Base-by-base conservation (phyloP, 495 filamentous ascomycete genomes). In the Tricharina praecox region DNA sequence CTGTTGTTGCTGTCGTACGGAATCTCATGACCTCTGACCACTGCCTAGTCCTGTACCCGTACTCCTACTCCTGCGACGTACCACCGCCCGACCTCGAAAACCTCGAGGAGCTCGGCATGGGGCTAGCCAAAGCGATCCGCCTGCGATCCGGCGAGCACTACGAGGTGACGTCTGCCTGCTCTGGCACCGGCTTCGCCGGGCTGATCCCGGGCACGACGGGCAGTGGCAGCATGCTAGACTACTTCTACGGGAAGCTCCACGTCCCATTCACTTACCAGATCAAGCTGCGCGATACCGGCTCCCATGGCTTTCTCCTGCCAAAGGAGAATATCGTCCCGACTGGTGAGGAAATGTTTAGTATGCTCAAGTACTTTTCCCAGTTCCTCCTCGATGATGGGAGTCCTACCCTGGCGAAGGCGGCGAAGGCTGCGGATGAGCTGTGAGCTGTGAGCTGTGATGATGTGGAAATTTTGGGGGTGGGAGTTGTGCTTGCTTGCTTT, bases 191-290 rank as follows among this genome's bases (percentile, higher is more conserved):
- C 8, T 60, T 57, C 4, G 38, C 48, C 15, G 50, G 50, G 3
- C 13, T 32, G 13, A 51, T 38, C 15, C 46, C 56, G 41, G 50
- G 57, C 11, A 46, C 49, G 8, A 66, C 72, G 1, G 72, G 74
- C 39, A 86, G 88, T 11, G 90, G 90, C 11, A 87, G 83, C 32
- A 84, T 83, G 5, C 75, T 97, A 35, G 90, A 96, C 63, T 97
- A 84, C 76, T 93, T 97, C 64, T 95, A 95, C 60, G 85, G 90
- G 48, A 80, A 90, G 54, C 63, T 94, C 24, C 66, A 73, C 35
- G 81, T 88, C n/a, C 74, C 68, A 26, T 90, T 81, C 57, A 77
- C 83, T 21, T 97, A 92, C 57, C 90, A 96, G 67, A 81, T 97
- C 62, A 96, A 95, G 63, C 68, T 97, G 19, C 72, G 90, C 28